Percentiles rank a stretch among this genome's conserved stretches.
Conservation (phyloP, 306 rosid genomes). For the Prosopis cineraria region DNA sequence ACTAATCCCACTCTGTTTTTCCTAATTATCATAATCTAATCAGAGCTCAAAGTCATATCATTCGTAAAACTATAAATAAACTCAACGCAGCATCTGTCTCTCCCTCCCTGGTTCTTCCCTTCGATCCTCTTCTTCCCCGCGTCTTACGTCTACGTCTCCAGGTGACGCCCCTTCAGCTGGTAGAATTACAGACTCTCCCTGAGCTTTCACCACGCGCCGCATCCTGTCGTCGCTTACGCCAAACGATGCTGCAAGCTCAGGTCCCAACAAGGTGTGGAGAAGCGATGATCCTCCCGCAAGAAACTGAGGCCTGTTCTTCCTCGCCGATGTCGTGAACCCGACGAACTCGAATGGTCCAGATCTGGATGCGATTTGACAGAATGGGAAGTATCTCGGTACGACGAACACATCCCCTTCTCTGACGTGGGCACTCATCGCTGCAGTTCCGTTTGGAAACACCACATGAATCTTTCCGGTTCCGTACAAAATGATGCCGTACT, state of each 20-base stretch:
- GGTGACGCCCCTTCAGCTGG: conserved; percentile 46
- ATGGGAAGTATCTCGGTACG: conserved; percentile 69
- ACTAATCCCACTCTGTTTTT: not conserved
- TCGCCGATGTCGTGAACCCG: conserved; percentile 82
- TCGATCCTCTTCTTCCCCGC: not conserved
- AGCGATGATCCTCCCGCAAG: conserved; percentile 67
- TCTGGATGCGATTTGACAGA: conserved; percentile 86
- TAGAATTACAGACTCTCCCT: conserved; percentile 46
- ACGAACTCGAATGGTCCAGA: conserved; percentile 70
- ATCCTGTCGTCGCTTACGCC: conserved; percentile 53
- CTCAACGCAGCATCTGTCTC: not conserved
- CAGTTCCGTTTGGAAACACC: conserved; percentile 72
- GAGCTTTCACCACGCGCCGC: conserved; percentile 36
- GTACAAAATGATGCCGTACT: conserved; percentile 56
- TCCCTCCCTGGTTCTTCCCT: not conserved
- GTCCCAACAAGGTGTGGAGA: conserved; percentile 51
- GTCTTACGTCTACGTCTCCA: conserved; percentile 3
- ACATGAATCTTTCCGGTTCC: conserved; percentile 65
- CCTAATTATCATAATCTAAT: not conserved
- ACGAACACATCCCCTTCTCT: conserved; percentile 77
- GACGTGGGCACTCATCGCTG: conserved; percentile 52
- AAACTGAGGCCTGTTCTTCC: conserved; percentile 65
- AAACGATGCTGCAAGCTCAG: conserved; percentile 71
- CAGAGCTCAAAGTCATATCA: conserved; percentile 36
- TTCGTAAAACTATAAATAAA: conserved; percentile 1